Conservation (phyloP, 2,329 filamentous ascomycete genomes). For the Dothistroma pini region DNA sequence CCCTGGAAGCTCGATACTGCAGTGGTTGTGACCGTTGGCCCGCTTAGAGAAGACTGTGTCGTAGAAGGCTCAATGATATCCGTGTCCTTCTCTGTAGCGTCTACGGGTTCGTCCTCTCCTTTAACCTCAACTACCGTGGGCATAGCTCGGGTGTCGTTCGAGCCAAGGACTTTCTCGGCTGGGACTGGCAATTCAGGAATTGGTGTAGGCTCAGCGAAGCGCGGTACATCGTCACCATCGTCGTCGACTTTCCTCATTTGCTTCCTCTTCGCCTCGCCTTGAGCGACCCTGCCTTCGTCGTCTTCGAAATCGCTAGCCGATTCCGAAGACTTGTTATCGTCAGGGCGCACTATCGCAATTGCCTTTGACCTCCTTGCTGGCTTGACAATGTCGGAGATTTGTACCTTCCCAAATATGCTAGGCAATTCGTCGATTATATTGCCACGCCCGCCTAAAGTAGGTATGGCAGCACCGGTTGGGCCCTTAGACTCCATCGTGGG, state of each 20-base stretch:
- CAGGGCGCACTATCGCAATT: conserved; percentile 66
- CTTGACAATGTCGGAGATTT: conserved; percentile 64
- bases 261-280: conserved; percentile 68
- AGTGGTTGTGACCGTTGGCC: conserved; percentile 1
- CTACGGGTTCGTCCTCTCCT: conserved; percentile 14
- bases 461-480: background rate
- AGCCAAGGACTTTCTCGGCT: conserved; percentile 25
- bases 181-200: conserved; percentile 26
- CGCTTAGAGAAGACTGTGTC: background rate
- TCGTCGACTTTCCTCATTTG: conserved; percentile 64
- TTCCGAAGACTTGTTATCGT: conserved; percentile 25
- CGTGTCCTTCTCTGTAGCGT: conserved; percentile 17
- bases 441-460: conserved; percentile 24
- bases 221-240: conserved; percentile 68
- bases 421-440: conserved; percentile 37
- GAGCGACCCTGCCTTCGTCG: conserved; percentile 58
- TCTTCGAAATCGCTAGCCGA: conserved; percentile 47
- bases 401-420: conserved; percentile 41
- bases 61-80: conserved; percentile 8
- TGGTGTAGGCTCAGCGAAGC: conserved; percentile 59
- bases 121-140: conserved; percentile 14
- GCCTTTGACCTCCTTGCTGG: conserved; percentile 73
- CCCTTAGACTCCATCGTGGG: conserved; percentile 30
- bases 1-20: conserved; percentile 12
- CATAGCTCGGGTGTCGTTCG: conserved; percentile 20